Conservation (phyloP, 257 asterid species). For the Euphrasia confusa region DNA sequence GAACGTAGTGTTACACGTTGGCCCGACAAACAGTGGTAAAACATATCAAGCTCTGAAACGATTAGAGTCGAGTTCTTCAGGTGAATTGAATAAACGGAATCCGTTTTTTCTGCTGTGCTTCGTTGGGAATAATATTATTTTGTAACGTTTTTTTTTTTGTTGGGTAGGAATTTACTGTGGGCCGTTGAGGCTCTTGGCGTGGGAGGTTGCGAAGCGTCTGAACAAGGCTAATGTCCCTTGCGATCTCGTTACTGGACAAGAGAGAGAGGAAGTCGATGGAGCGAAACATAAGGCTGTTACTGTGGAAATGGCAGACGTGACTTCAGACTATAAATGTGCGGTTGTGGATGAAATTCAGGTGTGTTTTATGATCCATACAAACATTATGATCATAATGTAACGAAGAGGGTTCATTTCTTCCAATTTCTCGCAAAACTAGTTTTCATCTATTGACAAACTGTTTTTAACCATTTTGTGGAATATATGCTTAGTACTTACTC, state of each 20-base stretch:
- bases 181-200: slow-evolving; percentile 93
- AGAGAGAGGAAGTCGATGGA: slow-evolving; percentile 79
- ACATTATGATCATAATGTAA: background rate
- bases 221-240: slow-evolving; percentile 92
- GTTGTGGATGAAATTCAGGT: slow-evolving; percentile 98
- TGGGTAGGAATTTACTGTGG: slow-evolving; percentile 85
- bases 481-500: background rate
- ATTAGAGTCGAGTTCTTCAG: slow-evolving; percentile 75
- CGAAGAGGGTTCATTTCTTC: background rate
- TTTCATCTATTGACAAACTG: background rate
- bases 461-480: too few species aligned
- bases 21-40: slow-evolving; percentile 98
- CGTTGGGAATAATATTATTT: slow-evolving; percentile 9
- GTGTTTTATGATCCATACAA: slow-evolving; percentile 23
- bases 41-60: slow-evolving; percentile 77
- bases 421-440: background rate
- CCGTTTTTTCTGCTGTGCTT: slow-evolving; percentile 17
- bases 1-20: slow-evolving; percentile 74
- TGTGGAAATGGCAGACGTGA: slow-evolving; percentile 90
- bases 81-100: slow-evolving; percentile 27
- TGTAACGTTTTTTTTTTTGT: background rate
- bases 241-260: slow-evolving; percentile 94
- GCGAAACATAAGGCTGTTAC: slow-evolving; percentile 86
- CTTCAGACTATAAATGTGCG: slow-evolving; percentile 68
- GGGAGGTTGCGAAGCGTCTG: slow-evolving; percentile 90